Evolutionary conservation across 75 land plant species (phyloP), one percentile per base, ranked within the genome.

Genomic region (Cunninghamia lanceolata): DNA sequence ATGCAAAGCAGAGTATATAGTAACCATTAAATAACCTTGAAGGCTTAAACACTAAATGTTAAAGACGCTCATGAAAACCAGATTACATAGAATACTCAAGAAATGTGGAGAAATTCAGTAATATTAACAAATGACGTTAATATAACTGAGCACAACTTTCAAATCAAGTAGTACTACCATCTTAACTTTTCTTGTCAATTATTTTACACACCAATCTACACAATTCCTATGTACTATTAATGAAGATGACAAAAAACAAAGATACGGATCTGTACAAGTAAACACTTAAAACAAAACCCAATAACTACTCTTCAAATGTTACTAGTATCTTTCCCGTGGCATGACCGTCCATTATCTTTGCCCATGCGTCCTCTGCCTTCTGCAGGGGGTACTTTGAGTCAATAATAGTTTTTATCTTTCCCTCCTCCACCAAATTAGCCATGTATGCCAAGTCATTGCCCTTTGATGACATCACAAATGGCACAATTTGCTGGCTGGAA

Each of bases 241-340:
- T 32, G 36, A 73, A 73, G 14, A 16, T 10, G 34, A 25, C 11
- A 25, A 73, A 32, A 73, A 28, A 11, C 28, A 19, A 73, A 10
- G 38, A 32, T 10, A 34, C 11, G 68, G 68, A 40, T 77, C 45
- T 77, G 42, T 77, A 9, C 80, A 40, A 19, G 80, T 77, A 0
- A 77, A 77, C 28, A 77, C 19, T 21, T 77, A 2, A n/a, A n/a
- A 80, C 46, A 80, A 9, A 13, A 28, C 36, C 75, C 52, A 80
- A 80, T 43, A 28, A 25, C 50, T 80, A 80, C 50, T 11, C 82
- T 10, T 45, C 52, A 25, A 28, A 43, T 80, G 82, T 42, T 45
- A 94, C 88, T 30, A 93, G 66, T 19, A 94, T 82, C 88, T 94
- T 94, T 19, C 95, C 95, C 38, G 95, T 93, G 5, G 95, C 93